These are phyloP conservation scores for Aspergillus leporis DNA, from an alignment of 495 filamentous ascomycete species.

Conservation along the genomic window DNA sequence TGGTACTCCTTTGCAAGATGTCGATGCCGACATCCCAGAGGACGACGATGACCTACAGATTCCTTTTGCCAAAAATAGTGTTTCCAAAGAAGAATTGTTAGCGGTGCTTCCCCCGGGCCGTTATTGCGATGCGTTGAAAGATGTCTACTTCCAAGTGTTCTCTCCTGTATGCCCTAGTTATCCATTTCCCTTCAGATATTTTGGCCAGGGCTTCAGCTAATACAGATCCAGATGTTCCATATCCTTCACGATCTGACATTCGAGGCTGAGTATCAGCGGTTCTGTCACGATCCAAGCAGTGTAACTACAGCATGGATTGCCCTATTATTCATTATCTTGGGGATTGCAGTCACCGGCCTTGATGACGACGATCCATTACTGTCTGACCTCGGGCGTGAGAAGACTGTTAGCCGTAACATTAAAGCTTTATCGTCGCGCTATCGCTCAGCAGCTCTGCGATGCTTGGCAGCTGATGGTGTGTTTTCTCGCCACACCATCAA, in stretches of 20 bases:
- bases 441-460: conserved; percentile 45
- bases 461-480: conserved; percentile 45
- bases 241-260: conserved; percentile 52
- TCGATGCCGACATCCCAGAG: conserved; percentile 35
- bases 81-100: conserved; percentile 34
- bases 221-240: conserved; percentile 27
- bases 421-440: conserved; percentile 43
- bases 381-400: conserved; percentile 42
- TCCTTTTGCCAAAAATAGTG: conserved; percentile 30
- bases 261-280: conserved; percentile 47
- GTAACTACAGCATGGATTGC: conserved; percentile 45
- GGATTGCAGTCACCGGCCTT: conserved; percentile 44
- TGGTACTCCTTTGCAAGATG: conserved; percentile 29
- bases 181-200: not conserved
- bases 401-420: conserved; percentile 43
- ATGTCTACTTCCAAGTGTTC: conserved; percentile 43
- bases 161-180: conserved; percentile 32
- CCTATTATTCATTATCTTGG: conserved; percentile 45
- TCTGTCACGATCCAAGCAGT: conserved; percentile 43
- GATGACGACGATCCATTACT: conserved; percentile 46
- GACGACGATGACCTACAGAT: conserved; percentile 42
- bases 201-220: conserved; percentile 16
- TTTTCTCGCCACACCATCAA: conserved; percentile 47
- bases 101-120: conserved; percentile 38
- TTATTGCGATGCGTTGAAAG: conserved; percentile 41